A percentile compares a stretch with the other conserved stretches of the same genome.
Evolutionary conservation across 148 eudicot genomes (phyloP).

Genomic region (Amaranthus hypochondriacus): DNA sequence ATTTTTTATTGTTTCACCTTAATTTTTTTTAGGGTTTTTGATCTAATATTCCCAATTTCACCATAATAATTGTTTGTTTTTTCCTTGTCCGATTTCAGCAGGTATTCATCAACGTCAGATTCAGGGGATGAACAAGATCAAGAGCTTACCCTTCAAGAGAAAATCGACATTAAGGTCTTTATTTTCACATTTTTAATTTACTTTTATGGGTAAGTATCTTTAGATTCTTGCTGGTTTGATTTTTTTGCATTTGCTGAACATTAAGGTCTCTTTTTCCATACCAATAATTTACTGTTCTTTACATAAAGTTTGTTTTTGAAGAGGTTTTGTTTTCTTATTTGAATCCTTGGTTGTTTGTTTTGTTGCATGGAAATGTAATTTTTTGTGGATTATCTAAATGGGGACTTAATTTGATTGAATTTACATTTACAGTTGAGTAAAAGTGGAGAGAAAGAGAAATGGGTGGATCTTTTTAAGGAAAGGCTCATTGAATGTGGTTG

Average conservation of each 20-base stretch:
- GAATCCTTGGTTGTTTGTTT: background rate
- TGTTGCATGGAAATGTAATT: background rate
- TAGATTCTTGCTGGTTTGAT: too few species aligned
- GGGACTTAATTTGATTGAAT: constrained; percentile 12
- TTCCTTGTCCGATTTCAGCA: constrained; percentile 26
- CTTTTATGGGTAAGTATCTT: too few species aligned
- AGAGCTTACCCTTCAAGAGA: constrained; percentile 58
- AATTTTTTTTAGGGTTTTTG: too few species aligned
- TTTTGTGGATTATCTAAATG: constrained; percentile 9
- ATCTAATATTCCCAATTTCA: too few species aligned
- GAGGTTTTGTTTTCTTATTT: too few species aligned
- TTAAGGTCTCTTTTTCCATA: too few species aligned
- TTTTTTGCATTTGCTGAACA: too few species aligned
- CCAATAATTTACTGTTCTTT: too few species aligned
- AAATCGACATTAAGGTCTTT: constrained; percentile 53
- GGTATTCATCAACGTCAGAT: constrained; percentile 79
- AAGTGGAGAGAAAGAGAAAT: constrained; percentile 68
- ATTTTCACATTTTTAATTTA: background rate
- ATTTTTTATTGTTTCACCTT: too few species aligned
- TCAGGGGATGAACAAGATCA: constrained; percentile 49
- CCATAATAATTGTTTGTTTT: too few species aligned
- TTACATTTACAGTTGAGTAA: constrained; percentile 40
- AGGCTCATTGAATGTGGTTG: constrained; percentile 63
- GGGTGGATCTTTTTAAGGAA: constrained; percentile 67
- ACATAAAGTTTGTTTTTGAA: too few species aligned